A percentile compares a stretch with the other conserved stretches of the same genome.
These are phyloP conservation scores for Perkinsus chesapeaki DNA, from an alignment of 169 alveolate genomes.

Conservation along the genomic window DNA sequence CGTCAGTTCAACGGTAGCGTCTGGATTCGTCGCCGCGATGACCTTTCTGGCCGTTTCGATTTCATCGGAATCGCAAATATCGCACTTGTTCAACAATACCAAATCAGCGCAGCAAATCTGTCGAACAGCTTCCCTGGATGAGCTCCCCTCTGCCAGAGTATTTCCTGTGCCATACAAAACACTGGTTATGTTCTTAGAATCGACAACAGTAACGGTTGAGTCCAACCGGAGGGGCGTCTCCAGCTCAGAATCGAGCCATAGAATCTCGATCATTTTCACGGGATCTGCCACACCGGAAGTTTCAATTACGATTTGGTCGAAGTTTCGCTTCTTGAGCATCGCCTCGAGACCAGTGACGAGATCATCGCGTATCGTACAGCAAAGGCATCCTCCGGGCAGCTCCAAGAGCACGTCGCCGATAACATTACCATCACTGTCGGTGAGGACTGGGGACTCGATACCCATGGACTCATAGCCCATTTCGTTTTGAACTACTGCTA, in stretches of 20 bases:
- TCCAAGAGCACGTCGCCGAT: conserved; percentile 55
- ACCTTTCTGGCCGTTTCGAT: background rate
- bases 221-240: conserved; percentile 41
- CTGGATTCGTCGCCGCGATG: background rate
- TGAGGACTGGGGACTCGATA: conserved; percentile 63
- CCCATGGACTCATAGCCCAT: conserved; percentile 57
- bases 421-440: conserved; percentile 55
- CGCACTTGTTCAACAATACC: background rate
- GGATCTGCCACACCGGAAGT: conserved; percentile 76
- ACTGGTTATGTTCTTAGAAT: conserved; percentile 27
- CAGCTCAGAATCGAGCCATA: conserved; percentile 67
- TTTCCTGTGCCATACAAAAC: background rate
- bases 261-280: conserved; percentile 47
- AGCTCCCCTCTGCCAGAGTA: background rate
- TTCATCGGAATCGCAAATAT: background rate
- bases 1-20: background rate
- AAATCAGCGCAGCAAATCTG: background rate
- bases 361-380: conserved; percentile 69
- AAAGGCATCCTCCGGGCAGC: conserved; percentile 73
- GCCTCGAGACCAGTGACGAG: conserved; percentile 51
- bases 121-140: background rate
- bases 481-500: conserved; percentile 58
- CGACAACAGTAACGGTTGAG: conserved; percentile 52
- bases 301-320: conserved; percentile 59
- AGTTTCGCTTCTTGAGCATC: conserved; percentile 38